Conservation (phyloP, 345 rosid genomes). For the Brassica carinata region DNA sequence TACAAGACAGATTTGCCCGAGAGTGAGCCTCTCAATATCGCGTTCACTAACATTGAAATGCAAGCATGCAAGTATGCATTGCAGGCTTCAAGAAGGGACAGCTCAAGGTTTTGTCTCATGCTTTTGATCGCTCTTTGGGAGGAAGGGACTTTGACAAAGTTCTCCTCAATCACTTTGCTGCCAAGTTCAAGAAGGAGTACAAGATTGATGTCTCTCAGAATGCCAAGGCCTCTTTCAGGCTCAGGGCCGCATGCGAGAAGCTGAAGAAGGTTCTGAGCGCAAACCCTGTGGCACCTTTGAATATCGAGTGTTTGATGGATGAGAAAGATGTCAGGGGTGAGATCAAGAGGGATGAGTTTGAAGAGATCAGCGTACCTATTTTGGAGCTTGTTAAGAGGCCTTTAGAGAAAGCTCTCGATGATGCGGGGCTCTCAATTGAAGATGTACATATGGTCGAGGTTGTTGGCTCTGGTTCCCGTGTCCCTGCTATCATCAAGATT, state of each 20-base stretch:
- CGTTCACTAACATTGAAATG: slow-evolving; percentile 85
- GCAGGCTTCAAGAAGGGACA: slow-evolving; percentile 92
- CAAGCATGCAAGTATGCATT: slow-evolving; percentile 97
- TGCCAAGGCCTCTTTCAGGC: slow-evolving; percentile 86
- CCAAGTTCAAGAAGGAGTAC: slow-evolving; percentile 77
- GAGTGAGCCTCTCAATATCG: slow-evolving; percentile 79
- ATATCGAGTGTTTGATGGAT: slow-evolving; percentile 93
- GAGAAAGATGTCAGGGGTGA: slow-evolving; percentile 90
- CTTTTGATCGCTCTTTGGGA: slow-evolving; percentile 62
- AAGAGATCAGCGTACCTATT: slow-evolving; percentile 72
- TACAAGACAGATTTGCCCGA: slow-evolving; percentile 96
- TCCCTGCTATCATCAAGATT: slow-evolving; percentile 81
- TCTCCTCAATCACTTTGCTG: slow-evolving; percentile 75
- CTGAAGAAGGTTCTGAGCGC: slow-evolving; percentile 95
- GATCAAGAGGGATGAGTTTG: slow-evolving; percentile 93
- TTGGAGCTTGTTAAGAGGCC: slow-evolving; percentile 90
- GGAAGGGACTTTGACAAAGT: slow-evolving; percentile 96
- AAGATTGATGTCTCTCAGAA: slow-evolving; percentile 85
- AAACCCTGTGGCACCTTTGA: slow-evolving; percentile 84
- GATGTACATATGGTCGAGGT: slow-evolving; percentile 88
- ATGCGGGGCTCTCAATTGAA: slow-evolving; percentile 76
- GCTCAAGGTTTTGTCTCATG: slow-evolving; percentile 73
- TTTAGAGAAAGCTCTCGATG: slow-evolving; percentile 81
- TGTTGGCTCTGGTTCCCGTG: slow-evolving; percentile 86
- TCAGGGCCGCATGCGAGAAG: slow-evolving; percentile 87